Conservation (phyloP, 2,329 filamentous ascomycete species). For the Chaetomiaceae sp. region DNA sequence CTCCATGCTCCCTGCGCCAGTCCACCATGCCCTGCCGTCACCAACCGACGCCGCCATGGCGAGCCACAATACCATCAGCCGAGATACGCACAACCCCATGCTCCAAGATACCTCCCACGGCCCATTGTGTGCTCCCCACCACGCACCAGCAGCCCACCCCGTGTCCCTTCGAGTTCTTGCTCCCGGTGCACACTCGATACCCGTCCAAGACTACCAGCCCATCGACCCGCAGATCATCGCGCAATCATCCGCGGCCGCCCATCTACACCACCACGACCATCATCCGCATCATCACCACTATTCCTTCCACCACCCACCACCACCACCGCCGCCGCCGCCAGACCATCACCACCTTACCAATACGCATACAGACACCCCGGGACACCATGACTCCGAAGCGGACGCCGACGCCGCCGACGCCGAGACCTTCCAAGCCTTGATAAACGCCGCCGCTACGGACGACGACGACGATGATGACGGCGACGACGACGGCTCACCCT, state of each 20-base stretch:
- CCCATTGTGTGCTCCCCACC: slow-evolving; percentile 33
- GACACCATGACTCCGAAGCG: slow-evolving; percentile 37
- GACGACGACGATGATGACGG: slow-evolving; percentile 31
- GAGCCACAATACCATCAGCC: slow-evolving; percentile 25
- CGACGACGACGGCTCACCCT: slow-evolving; percentile 1
- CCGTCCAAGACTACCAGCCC: slow-evolving; percentile 45
- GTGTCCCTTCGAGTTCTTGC: slow-evolving; percentile 24
- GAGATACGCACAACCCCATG: slow-evolving; percentile 29
- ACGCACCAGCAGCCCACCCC: slow-evolving; percentile 28
- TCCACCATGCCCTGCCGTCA: slow-evolving; percentile 25
- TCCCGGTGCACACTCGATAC: slow-evolving; percentile 29
- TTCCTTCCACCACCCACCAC: slow-evolving; percentile 31
- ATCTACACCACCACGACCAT: slow-evolving; percentile 2
- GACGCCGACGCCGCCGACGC: slow-evolving; percentile 32
- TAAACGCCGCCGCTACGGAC: slow-evolving; percentile 45
- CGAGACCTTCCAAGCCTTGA: slow-evolving; percentile 46
- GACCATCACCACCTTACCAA: slow-evolving; percentile 31
- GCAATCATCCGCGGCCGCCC: slow-evolving; percentile 26
- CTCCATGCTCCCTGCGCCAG: slow-evolving; percentile 36
- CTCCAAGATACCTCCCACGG: slow-evolving; percentile 31
- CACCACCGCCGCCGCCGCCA: slow-evolving; percentile 26
- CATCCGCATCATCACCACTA: slow-evolving; percentile 25
- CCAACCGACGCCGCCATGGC: slow-evolving; percentile 29
- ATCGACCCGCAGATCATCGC: slow-evolving; percentile 59
- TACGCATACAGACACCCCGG: slow-evolving; percentile 32